Base-by-base conservation (phyloP, 1,284 basidiomycete species). In the Ustanciosporium gigantosporum region DNA sequence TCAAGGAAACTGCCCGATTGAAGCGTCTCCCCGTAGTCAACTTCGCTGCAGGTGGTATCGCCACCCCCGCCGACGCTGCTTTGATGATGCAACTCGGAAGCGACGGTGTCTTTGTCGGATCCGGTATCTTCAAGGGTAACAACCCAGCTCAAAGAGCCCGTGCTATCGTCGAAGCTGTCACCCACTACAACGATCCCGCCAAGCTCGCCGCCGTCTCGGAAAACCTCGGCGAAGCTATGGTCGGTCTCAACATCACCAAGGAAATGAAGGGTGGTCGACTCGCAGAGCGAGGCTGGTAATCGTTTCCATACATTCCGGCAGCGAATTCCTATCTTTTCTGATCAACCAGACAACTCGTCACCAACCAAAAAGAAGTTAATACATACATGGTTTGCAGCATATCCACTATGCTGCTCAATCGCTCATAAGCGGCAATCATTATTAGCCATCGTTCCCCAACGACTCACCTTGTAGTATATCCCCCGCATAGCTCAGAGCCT, bases 21-120 rank as follows among this genome's bases (percentile, higher is more conserved):
- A 95, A 96, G 81, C 85, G 89, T 45, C 83, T 99, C 36, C 93
- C 94, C 2, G 93, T 97, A 16, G 95, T 84, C 57, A 81, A 81
- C 73, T 80, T 81, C 62, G 79, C 79, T 20, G 92, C 94, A 40
- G 94, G 94, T 56, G 94, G 94, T 64, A 86, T 98, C 50, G 93
- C 95, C 40, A 97, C 94, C 5, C 94, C 94, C 38, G 92, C 92
- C 62, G 94, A 99, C 79, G 95, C 94, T 19, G 95, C 95, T 3
- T 81, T 99, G 64, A 96, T 98, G 94, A 98, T 98, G 94, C 93
- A 97, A 78, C 85, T 99, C 29, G 93, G 94, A 39, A 93, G 91
- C 79, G 94, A 98, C 78, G 94, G 95, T 83, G 90, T 81, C 20
- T 81, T 80, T 53, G 80, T 81, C 83, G 74, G 74, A 13, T 73